Conservation (phyloP, 352 stramenopile genomes). For the Pythium angustatum region DNA sequence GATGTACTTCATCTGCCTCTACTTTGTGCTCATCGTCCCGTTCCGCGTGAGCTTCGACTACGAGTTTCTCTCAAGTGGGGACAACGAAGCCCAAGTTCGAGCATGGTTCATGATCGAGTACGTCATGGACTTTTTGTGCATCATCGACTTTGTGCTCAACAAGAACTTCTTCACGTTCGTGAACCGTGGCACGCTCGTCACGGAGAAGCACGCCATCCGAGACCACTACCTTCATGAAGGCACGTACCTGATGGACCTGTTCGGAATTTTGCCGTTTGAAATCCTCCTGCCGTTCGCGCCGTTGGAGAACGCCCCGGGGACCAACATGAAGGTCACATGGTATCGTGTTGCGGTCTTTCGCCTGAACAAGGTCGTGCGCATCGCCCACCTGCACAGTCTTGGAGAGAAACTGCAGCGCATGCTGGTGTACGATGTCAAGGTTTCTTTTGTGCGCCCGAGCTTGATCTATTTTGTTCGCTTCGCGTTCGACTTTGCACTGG, state of each 20-base stretch:
- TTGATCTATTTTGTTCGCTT: constrained; percentile 44
- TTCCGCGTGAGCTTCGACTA: constrained; percentile 38
- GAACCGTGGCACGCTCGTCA: constrained; percentile 38
- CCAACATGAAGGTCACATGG: constrained; percentile 36
- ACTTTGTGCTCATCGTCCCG: constrained; percentile 36
- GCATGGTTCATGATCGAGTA: constrained; percentile 45
- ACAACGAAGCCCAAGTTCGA: not conserved
- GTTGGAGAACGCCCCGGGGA: constrained; percentile 14
- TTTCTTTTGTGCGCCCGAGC: constrained; percentile 19
- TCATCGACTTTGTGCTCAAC: constrained; percentile 38
- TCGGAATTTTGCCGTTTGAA: constrained; percentile 37
- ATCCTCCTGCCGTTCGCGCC: constrained; percentile 21
- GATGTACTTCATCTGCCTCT: constrained; percentile 36
- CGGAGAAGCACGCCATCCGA: constrained; percentile 36
- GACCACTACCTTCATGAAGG: constrained; percentile 38
- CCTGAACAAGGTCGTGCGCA: constrained; percentile 56
- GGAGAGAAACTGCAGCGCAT: constrained; percentile 48
- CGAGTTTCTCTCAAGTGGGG: constrained; percentile 28
- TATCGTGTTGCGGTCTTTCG: constrained; percentile 52
- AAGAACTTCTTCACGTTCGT: constrained; percentile 38
- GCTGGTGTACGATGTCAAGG: constrained; percentile 55
- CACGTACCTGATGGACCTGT: constrained; percentile 35
- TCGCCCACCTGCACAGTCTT: constrained; percentile 51
- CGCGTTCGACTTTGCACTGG: constrained; percentile 32
- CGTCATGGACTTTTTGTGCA: constrained; percentile 35